Base-by-base conservation (phyloP, 306 rosid species). In the Vigna mungo region DNA sequence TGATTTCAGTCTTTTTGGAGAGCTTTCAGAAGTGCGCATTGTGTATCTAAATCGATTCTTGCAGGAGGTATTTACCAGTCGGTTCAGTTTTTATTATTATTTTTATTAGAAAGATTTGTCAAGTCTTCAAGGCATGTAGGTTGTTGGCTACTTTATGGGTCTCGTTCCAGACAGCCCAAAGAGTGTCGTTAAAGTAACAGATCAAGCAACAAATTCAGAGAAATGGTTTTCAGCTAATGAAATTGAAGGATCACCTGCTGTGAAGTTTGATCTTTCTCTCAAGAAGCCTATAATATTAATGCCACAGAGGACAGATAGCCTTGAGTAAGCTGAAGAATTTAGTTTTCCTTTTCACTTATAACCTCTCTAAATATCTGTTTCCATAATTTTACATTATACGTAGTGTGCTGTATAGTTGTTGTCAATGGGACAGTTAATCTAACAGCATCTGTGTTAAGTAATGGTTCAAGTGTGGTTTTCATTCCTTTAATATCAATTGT, bases 21-120 rank as follows among this genome's bases (percentile, higher is more conserved):
- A 92, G 86, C 97, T 95, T 85, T 95, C 97, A 17, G 99, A 95
- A 95, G 97, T 95, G 75, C 97, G 99, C 73, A 55, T 95, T 61
- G 89, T 95, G 56, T 95, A 90, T 85, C 85, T 95, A 86, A 92
- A 95, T 86, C 92, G 97, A 62, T 95, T 95, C 78, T 78, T 92
- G 53, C 99, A 92, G 85, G 99, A 95, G 97, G 99, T 95, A 89
- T 76, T 27, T 69, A 34, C 78, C 14, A 14, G 53, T 69, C 51
- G 27, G 55, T 77, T 75, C 46, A 63, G 67, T 16, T 46, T 30
- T 46, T 46, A 4, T 46, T 4, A 11, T 64, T 25, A 2, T 25
- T 72, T 56, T 20, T 37, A 59, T 56, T 36, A 18, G 18, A 7
- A 41, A 53, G 58, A 18, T 48, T 77, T 86, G 61, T 41, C 61